Conservation (phyloP, 164 flowering plant genomes). For the Akebia trifoliata region DNA sequence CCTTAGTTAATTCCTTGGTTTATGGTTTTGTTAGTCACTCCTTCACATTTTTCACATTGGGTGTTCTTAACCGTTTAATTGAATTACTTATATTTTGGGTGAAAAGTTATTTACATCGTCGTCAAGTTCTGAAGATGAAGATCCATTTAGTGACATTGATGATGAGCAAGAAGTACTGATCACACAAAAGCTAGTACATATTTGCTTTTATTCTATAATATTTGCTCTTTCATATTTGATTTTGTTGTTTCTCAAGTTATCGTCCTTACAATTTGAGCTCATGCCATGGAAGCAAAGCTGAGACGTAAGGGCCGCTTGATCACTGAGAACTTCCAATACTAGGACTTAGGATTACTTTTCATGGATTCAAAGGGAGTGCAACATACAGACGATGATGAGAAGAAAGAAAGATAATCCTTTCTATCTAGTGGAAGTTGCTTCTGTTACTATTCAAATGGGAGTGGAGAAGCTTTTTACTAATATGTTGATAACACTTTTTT, state of each 20-base stretch:
- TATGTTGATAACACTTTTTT: constrained; percentile 45
- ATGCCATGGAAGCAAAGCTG: constrained; percentile 52
- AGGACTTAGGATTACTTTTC: constrained; percentile 41
- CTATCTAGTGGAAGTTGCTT: constrained; percentile 37
- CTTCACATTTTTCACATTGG: too few relatives aligned
- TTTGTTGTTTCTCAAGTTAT: constrained; percentile 31
- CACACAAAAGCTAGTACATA: background rate
- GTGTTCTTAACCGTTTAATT: too few relatives aligned
- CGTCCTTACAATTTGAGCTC: constrained; percentile 48
- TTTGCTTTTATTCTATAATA: background rate
- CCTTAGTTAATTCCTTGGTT: too few relatives aligned
- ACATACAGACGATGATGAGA: constrained; percentile 28
- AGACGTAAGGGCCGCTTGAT: constrained; percentile 21
- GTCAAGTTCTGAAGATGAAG: constrained; percentile 35
- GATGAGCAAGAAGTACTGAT: constrained; percentile 47
- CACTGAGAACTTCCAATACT: constrained; percentile 35
- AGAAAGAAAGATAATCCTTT: constrained; percentile 8
- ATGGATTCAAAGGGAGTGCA: constrained; percentile 15
- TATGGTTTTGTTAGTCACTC: too few relatives aligned
- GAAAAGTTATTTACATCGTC: constrained; percentile 16
- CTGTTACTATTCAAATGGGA: constrained; percentile 41
- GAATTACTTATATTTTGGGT: too few relatives aligned
- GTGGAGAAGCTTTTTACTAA: constrained; percentile 34
- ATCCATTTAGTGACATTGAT: constrained; percentile 27
- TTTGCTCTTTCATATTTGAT: background rate